Evolutionary conservation across 1,284 basidiomycete genomes (phyloP), one percentile per base, ranked within the genome.

Genomic region (Rugosomyces carneus): DNA sequence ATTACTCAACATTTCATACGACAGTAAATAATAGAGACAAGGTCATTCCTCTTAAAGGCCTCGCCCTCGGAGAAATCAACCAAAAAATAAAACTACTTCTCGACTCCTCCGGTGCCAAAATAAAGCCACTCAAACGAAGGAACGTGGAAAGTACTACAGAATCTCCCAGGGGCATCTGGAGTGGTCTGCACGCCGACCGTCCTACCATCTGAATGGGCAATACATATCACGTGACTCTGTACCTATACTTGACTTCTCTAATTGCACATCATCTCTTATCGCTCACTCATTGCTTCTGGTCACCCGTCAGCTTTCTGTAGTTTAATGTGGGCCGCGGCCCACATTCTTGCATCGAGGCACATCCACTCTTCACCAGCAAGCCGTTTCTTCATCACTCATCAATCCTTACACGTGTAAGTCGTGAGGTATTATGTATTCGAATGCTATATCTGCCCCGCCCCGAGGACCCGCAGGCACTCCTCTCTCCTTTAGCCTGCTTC

Each of bases 131-230:
- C 57, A 90, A 76, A 57, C 72, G 84, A 19, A 73, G 79, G 50
- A 73, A 76, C 16, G 82, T 92, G 27, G 81, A 88, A 70, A 89
- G 84, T 59, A 79, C 76, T 35, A 82, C 83, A 42, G 85, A 89
- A 66, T 76, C 87, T 23, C 74, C 85, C 19, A 80, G 89, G 62
- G 89, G 89, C 44, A 88, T 92, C 53, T 91, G 88, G 89, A 87
- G 83, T 61, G 87, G 88, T 36, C 62, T 90, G 52, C 88, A 90
- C 57, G 81, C 82, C 52, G 75, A 80, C 55, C 68, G 72, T 40
- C 78, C 76, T 1, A 45, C 54, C 6, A 63, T 75, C 51, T 75
- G 57, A 34, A 36, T 4, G 19, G 18, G 10, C 51, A 44, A 13
- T 31, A 39, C 38, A 56, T 21, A 50, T 57, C 62, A 63, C 62